Conservation (phyloP, 345 rosid genomes). For the Salix suchowensis region DNA sequence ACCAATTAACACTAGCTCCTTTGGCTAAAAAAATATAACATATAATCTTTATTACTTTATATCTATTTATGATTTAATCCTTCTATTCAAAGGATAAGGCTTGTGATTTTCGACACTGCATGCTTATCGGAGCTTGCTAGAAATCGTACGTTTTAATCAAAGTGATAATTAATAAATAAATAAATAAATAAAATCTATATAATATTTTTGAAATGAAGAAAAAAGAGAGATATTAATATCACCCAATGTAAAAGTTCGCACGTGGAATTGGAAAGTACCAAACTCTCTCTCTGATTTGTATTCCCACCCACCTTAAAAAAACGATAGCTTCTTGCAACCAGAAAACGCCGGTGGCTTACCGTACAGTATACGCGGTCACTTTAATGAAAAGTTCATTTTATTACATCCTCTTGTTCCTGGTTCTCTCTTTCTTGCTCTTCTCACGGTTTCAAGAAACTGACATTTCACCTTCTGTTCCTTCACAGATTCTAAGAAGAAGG, state of each 20-base stretch:
- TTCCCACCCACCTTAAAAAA: not conserved
- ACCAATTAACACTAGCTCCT: too few relatives aligned
- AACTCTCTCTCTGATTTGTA: not conserved
- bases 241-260: not conserved
- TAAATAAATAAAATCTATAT: not conserved
- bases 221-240: not conserved
- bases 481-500: not conserved
- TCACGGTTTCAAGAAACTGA: conserved; percentile 1
- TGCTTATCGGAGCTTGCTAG: not conserved
- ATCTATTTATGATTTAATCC: too few relatives aligned
- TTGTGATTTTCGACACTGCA: too few relatives aligned
- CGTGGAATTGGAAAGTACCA: not conserved
- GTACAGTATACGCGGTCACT: too few relatives aligned
- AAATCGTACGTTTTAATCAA: not conserved
- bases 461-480: not conserved
- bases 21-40: too few relatives aligned
- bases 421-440: not conserved
- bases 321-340: not conserved
- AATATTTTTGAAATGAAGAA: not conserved
- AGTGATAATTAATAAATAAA: not conserved
- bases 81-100: too few relatives aligned
- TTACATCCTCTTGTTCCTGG: not conserved
- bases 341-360: not conserved
- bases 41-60: too few relatives aligned
- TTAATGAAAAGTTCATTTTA: not conserved